Evolutionary conservation across 306 rosid species (phyloP), one percentile per base, ranked within the genome.

Genomic region (Sophora flavescens): DNA sequence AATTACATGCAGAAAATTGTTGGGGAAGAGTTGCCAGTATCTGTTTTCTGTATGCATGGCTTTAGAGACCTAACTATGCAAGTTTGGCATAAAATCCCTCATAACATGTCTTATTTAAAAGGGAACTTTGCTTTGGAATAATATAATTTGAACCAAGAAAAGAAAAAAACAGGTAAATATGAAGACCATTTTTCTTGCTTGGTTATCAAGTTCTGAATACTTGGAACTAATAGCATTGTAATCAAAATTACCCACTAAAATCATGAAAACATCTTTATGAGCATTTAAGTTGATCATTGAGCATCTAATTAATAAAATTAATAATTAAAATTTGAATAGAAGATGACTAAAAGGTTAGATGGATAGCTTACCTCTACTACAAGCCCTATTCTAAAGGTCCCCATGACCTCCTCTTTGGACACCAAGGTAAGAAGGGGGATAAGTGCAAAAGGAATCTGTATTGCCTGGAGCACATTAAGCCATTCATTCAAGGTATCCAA

Each of bases 351-450:
- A 68, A 8, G 9, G n/a, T 30, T 68, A 60, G 50, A 74, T 38
- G 32, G 38, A 71, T n/a, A 72, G 41, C 65, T 39, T 75, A 86
- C 96, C 93, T 90, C 84, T 4, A 88, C 84, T 10, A 72, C 47
- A 64, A 87, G 88, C 8, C 89, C 91, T 48, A 90, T 88, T 86
- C 86, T 88, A 61, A 90, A 90, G 61, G 75, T 69, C 8, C 96
- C 93, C 96, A 90, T 90, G 70, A 90, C 89, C 82, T 90, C 84
- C 76, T 90, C 90, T 80, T 88, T 90, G 35, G 93, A 75, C 50
- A 88, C 93, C 89, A 90, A 76, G 32, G 96, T 88, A 42, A 90
- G 91, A 83, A 90, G 93, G 2, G 96, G 96, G 41, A 90, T 87
- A 75, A 90, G 96, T 48, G 93, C 96, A 87, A 90, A 90, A 54